Base-by-base conservation (phyloP, 208 protist species). In the Wallacemonas sp. region DNA sequence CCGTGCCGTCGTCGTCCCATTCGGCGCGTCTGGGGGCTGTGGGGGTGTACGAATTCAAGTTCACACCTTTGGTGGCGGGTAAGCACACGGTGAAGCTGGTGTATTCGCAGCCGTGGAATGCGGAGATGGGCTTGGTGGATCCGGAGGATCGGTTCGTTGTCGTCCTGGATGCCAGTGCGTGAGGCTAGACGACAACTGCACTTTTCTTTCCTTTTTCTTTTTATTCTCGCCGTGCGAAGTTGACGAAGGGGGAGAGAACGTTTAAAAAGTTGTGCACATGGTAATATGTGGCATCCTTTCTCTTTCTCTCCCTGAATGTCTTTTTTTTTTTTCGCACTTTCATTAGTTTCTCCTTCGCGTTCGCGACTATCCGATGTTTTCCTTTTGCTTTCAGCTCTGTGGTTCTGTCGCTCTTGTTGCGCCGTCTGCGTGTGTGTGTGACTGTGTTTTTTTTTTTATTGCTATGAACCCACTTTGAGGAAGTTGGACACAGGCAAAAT, bases 251-350 rank as follows among this genome's bases (percentile, higher is more conserved):
- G n/a, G n/a, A n/a, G n/a, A n/a, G n/a, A n/a, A n/a, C n/a, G n/a
- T n/a, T n/a, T n/a, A n/a, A n/a, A n/a, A n/a, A n/a, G n/a, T n/a
- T n/a, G n/a, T n/a, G n/a, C n/a, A n/a, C n/a, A n/a, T n/a, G n/a
- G n/a, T n/a, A n/a, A 25, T 48, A 23, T 14, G 11, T 48, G 4
- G 20, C 44, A 7, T 61, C 38, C 12, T 61, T 3, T 61, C 26
- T 61, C n/a, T 45, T 61, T 45, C 11, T 61, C 57, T 49, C 11
- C 18, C 57, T 67, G 25, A 31, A 16, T 44, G 26, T 46, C 64
- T 55, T 26, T 65, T 66, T 65, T 54, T 67, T 50, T 23, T 61
- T 54, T 55, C 69, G 22, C 45, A 36, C n/a, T n/a, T n/a, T n/a
- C n/a, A n/a, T n/a, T n/a, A n/a, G n/a, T n/a, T n/a, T n/a, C n/a